Base-by-base conservation (phyloP, 2,329 filamentous ascomycete species). In the Ophiostoma sp. region DNA sequence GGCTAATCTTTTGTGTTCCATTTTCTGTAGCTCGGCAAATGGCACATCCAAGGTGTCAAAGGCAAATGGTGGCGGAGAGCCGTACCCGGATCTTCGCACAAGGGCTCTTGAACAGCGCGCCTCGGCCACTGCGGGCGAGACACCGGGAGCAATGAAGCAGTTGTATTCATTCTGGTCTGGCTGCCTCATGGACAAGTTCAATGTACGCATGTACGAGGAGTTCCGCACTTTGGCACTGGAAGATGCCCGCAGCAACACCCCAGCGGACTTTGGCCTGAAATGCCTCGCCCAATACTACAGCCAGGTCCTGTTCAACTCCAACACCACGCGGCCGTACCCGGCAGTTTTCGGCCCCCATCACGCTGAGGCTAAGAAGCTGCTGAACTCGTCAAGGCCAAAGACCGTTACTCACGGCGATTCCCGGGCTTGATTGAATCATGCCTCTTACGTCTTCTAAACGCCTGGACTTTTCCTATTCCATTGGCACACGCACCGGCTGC, bases 81-180 rank as follows among this genome's bases (percentile, higher is more conserved):
- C 71, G 1, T 80, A 80, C 68, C 71, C 74, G 17, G 75, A 82
- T 67, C 78, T 85, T 62, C 79, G 79, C 52, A 73, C 76, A 23
- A 77, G 78, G 70, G 81, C 80, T 3, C 75, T 84, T 54, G 77
- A 79, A 36, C 74, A 80, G 71, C 78, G 82, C 70, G 75, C 77
- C 44, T 69, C 72, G 5, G 77, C 78, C 44, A 72, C 77, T 35
- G 44, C 75, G 23, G 77, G 79, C 66, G 78, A 82, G 70, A 79
- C 77, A 54, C 84, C 85, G 67, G 80, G 82, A 72, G 84, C 88
- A 75, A 88, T 90, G 83, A 84, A 87, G 76, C 83, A 87, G 71
- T 84, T 92, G 39, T 93, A 92, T 80, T 84, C 88, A 73, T 91
- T 91, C 80, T 93, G 90, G 89, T 87, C 87, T 27, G 86, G 90